phyloP scores from a whole-genome alignment of 148 eudicot genomes.

The Arctostaphylos glauca region DNA sequence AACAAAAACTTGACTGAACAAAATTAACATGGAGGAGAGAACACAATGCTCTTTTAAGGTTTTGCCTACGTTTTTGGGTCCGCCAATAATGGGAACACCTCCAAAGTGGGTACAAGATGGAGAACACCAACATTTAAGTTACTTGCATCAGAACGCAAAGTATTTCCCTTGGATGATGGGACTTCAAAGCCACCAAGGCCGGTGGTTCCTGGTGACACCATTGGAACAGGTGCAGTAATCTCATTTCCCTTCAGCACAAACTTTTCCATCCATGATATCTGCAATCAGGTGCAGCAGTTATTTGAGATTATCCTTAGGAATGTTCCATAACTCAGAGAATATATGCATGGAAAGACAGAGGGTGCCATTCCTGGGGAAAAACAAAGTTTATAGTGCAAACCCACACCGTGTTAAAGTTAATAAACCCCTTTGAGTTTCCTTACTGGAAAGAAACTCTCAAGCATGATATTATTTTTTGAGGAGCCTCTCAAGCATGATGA shows the following conservation, averaged over 20 bases:
- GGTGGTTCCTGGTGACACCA: constrained; percentile 78
- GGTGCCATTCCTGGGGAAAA: background rate
- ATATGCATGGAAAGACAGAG: constrained; percentile 9
- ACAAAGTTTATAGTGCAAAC: background rate
- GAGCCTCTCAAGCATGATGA: background rate
- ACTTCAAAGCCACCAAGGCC: constrained; percentile 99
- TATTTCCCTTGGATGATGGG: constrained; percentile 82
- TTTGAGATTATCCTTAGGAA: background rate
- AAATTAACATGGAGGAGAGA: background rate
- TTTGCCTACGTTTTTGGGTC: constrained; percentile 73
- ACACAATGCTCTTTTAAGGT: constrained; percentile 12
- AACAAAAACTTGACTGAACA: background rate
- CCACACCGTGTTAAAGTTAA: background rate
- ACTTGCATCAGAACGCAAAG: constrained; percentile 91
- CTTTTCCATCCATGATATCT: constrained; percentile 99
- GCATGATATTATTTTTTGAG: background rate
- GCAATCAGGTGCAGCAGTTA: constrained; percentile 24
- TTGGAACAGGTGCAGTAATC: constrained; percentile 91
- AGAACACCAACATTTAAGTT: constrained; percentile 93
- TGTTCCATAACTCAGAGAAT: background rate
- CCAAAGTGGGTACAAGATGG: constrained; percentile 91
- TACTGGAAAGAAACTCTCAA: background rate
- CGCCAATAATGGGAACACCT: constrained; percentile 82
- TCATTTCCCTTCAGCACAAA: constrained; percentile 91
- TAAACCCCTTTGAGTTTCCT: background rate